phyloP scores from a whole-genome alignment of 116 monocot species.

The Cymodocea nodosa region DNA sequence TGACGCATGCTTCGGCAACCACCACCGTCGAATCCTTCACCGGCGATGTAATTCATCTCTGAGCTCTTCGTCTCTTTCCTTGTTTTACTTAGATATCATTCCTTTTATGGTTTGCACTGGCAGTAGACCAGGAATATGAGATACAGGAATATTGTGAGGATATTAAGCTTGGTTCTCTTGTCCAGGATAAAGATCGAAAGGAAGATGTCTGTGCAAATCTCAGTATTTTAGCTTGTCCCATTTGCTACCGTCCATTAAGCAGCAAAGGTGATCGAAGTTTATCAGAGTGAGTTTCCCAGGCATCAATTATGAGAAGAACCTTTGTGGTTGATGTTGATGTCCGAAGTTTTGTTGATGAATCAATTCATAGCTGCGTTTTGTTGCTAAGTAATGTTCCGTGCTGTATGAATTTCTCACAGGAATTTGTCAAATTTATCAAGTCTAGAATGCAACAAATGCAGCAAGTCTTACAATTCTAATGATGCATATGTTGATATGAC shows the following conservation, averaged over 20 bases:
- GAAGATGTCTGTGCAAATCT: constrained; percentile 1
- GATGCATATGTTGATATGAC: constrained; percentile 61
- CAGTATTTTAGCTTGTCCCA: neutral
- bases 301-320: too few relatives aligned
- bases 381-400: too few relatives aligned
- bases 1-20: too few relatives aligned
- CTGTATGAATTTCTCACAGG: neutral
- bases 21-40: too few relatives aligned
- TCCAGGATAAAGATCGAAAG: neutral
- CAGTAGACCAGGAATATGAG: too few relatives aligned
- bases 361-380: neutral
- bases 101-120: too few relatives aligned
- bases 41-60: too few relatives aligned
- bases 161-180: neutral
- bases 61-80: too few relatives aligned
- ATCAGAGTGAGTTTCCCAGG: neutral
- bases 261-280: neutral
- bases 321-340: neutral
- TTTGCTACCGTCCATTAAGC: neutral
- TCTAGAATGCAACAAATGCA: constrained; percentile 53
- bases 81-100: too few relatives aligned
- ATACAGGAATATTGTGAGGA: too few relatives aligned
- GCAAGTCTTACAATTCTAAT: constrained; percentile 51
- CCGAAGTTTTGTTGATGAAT: neutral
- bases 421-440: neutral